Percentiles rank a stretch among this genome's conserved stretches.
These are phyloP conservation scores for Brachypodium distachyon DNA, from an alignment of 202 grass and related monocot genomes.

Conservation along the genomic window DNA sequence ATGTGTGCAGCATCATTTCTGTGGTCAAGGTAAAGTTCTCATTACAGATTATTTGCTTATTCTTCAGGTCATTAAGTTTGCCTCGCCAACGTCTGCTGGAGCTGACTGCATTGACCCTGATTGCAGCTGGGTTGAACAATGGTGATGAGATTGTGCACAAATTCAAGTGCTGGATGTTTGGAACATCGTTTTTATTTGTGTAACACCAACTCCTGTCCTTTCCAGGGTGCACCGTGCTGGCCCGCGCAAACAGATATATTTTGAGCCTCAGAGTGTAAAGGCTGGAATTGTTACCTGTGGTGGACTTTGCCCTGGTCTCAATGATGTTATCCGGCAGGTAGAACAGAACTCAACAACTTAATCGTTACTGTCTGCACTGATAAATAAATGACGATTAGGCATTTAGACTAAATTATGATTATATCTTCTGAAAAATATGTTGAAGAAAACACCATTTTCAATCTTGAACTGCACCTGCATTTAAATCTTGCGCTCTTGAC, in stretches of 20 bases:
- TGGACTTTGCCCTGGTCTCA: constrained; percentile 93
- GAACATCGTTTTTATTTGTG: background rate
- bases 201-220: constrained; percentile 25
- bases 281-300: constrained; percentile 93
- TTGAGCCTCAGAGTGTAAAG: constrained; percentile 78
- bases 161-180: background rate
- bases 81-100: constrained; percentile 84
- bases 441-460: background rate
- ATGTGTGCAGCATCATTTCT: background rate
- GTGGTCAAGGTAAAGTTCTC: background rate
- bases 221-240: constrained; percentile 86
- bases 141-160: constrained; percentile 32
- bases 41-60: constrained; percentile 6
- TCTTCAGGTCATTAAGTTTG: constrained; percentile 93
- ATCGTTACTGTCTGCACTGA: background rate
- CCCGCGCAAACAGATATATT: constrained; percentile 89
- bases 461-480: background rate
- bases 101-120: constrained; percentile 80
- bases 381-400: background rate
- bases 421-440: background rate
- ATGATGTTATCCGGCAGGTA: constrained; percentile 86
- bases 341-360: background rate
- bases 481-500: background rate
- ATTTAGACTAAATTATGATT: background rate
- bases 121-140: constrained; percentile 90